These are phyloP conservation scores for Helicostylum pulchrum DNA, from an alignment of 192 early-diverging fungal species.

Conservation along the genomic window DNA sequence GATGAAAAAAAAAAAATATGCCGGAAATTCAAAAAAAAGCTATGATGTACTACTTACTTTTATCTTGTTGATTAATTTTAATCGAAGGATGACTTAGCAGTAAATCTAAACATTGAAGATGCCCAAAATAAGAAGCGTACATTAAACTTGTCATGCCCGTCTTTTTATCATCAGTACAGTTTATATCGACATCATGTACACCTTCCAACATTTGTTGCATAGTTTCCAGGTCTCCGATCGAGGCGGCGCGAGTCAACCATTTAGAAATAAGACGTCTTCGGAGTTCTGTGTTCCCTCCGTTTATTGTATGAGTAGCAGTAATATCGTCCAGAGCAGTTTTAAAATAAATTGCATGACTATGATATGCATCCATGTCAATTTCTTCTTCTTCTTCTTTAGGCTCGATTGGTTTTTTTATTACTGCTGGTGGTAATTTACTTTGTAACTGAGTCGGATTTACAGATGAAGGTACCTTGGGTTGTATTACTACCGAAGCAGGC, in stretches of 20 bases:
- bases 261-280: slow-evolving; percentile 35
- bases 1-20: slow-evolving; percentile 2
- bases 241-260: slow-evolving; percentile 66
- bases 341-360: slow-evolving; percentile 7
- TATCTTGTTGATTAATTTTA: slow-evolving; percentile 68
- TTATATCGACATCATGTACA: slow-evolving; percentile 41
- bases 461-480: no score
- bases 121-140: slow-evolving; percentile 84
- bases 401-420: no score
- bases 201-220: slow-evolving; percentile 55
- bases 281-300: slow-evolving; percentile 44
- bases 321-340: neutral
- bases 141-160: slow-evolving; percentile 80
- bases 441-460: no score
- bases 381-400: neutral
- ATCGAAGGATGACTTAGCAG: slow-evolving; percentile 69
- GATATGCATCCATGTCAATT: neutral
- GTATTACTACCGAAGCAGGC: no score
- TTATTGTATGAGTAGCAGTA: neutral
- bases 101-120: slow-evolving; percentile 62
- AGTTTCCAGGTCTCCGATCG: slow-evolving; percentile 68
- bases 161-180: slow-evolving; percentile 78
- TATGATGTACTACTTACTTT: slow-evolving; percentile 17
- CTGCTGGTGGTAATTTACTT: no score
- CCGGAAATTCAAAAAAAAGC: slow-evolving; percentile 8